Percentiles rank a stretch among this genome's conserved stretches.
Conservation (phyloP, 495 filamentous ascomycete genomes). For the Podospora australis region DNA sequence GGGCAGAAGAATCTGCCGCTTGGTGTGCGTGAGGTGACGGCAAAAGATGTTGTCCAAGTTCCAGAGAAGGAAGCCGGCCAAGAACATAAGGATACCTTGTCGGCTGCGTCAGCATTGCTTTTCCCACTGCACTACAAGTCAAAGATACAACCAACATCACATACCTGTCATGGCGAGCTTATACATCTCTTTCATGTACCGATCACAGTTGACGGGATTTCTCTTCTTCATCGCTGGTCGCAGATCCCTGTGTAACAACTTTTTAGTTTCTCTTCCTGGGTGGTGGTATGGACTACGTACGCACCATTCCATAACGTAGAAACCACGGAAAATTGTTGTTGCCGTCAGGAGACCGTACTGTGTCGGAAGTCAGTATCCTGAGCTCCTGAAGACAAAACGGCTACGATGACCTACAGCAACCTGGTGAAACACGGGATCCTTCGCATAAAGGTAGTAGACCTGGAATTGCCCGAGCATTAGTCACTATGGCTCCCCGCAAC, state of each 20-base stretch:
- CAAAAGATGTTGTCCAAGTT: constrained; percentile 81
- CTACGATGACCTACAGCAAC: too few species aligned
- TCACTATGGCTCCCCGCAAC: neutral
- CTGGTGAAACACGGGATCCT: constrained; percentile 91
- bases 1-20: constrained; percentile 68
- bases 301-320: constrained; percentile 81
- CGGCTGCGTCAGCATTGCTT: neutral
- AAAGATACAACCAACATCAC: constrained; percentile 5
- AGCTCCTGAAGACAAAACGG: too few species aligned
- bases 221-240: constrained; percentile 49
- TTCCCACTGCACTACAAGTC: neutral
- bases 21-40: constrained; percentile 58
- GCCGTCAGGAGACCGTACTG: constrained; percentile 76
- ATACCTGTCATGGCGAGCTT: constrained; percentile 41
- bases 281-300: neutral
- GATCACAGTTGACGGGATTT: constrained; percentile 49
- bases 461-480: constrained; percentile 10
- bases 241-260: constrained; percentile 43
- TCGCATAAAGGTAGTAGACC: constrained; percentile 87
- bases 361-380: too few species aligned
- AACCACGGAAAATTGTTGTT: constrained; percentile 67
- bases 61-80: constrained; percentile 84
- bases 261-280: neutral
- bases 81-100: constrained; percentile 62
- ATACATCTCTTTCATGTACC: constrained; percentile 73